Percentiles rank a stretch among this genome's conserved stretches.
phyloP scores from a whole-genome alignment of 75 land plant genomes.

The Picea glauca region DNA sequence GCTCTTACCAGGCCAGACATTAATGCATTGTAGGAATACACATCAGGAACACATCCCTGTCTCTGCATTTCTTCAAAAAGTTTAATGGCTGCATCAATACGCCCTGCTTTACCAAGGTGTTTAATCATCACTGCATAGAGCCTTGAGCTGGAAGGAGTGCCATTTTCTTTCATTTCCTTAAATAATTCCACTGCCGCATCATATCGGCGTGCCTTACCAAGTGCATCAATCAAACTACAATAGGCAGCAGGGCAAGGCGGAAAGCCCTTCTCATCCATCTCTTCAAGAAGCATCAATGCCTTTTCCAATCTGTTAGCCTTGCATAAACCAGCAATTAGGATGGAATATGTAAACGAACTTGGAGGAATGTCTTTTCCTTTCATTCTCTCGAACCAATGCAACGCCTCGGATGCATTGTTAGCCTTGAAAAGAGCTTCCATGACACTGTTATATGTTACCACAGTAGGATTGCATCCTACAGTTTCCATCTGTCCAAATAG shows the following conservation, averaged over 20 bases:
- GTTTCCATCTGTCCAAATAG: slow-evolving; percentile 61
- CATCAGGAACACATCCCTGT: slow-evolving; percentile 58
- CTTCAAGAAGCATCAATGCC: slow-evolving; percentile 69
- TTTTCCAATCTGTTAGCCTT: slow-evolving; percentile 66
- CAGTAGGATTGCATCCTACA: slow-evolving; percentile 50
- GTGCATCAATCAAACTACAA: slow-evolving; percentile 63
- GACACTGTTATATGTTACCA: slow-evolving; percentile 60
- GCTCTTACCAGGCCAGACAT: slow-evolving; percentile 66
- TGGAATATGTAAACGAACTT: slow-evolving; percentile 71
- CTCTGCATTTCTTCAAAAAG: slow-evolving; percentile 69
- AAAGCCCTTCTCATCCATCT: slow-evolving; percentile 84
- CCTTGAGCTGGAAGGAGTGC: slow-evolving; percentile 51
- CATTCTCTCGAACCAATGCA: slow-evolving; percentile 59
- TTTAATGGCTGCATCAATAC: slow-evolving; percentile 45
- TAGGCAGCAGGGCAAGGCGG: slow-evolving; percentile 77
- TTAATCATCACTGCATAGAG: slow-evolving; percentile 80
- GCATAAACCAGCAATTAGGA: slow-evolving; percentile 76
- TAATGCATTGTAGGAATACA: slow-evolving; percentile 73
- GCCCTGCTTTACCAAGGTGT: slow-evolving; percentile 60
- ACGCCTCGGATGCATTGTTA: slow-evolving; percentile 38
- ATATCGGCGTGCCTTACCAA: slow-evolving; percentile 61
- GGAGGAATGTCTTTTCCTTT: slow-evolving; percentile 53
- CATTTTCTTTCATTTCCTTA: slow-evolving; percentile 71
- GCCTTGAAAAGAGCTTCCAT: slow-evolving; percentile 59
- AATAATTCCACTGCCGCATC: slow-evolving; percentile 68